Percentiles rank a stretch among this genome's conserved stretches.
Evolutionary conservation across 106 monocot genomes (phyloP).

Genomic region (Dendrobium nobile): DNA sequence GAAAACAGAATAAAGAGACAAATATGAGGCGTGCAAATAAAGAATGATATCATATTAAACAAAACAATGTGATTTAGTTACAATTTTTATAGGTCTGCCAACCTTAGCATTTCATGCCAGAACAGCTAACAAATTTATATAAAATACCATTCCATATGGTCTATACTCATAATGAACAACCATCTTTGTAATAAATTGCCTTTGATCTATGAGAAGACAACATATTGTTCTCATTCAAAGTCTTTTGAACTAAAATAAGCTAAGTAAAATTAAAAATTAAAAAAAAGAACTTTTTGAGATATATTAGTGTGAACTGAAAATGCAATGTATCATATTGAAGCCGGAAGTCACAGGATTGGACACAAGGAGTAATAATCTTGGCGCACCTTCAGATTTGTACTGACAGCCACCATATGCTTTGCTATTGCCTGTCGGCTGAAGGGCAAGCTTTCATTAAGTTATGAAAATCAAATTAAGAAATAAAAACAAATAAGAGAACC

Average conservation of each 20-base stretch:
- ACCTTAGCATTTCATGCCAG: not conserved
- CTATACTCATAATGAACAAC: constrained; percentile 1
- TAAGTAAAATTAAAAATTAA: not conserved
- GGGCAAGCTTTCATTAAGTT: constrained; percentile 1
- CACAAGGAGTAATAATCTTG: not conserved
- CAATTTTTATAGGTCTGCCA: not conserved
- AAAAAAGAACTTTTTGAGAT: not conserved
- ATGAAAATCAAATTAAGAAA: not conserved
- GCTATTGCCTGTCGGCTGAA: constrained; percentile 74
- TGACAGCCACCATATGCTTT: constrained; percentile 99
- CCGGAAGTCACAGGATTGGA: not conserved
- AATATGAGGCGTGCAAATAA: not conserved
- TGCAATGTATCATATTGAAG: not conserved
- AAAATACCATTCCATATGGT: not conserved
- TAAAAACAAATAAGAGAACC: not conserved
- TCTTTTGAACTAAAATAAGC: not conserved
- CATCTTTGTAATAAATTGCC: not conserved
- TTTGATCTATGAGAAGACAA: not conserved
- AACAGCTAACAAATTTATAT: not conserved
- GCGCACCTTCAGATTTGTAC: constrained; percentile 83
- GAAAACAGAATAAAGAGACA: not conserved
- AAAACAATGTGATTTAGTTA: not conserved
- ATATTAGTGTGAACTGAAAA: not conserved
- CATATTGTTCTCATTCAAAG: not conserved
- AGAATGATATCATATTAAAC: not conserved